A percentile compares a stretch with the other conserved stretches of the same genome.
These are phyloP conservation scores for Rosa multiflora DNA, from an alignment of 306 rosid species.

Conservation along the genomic window DNA sequence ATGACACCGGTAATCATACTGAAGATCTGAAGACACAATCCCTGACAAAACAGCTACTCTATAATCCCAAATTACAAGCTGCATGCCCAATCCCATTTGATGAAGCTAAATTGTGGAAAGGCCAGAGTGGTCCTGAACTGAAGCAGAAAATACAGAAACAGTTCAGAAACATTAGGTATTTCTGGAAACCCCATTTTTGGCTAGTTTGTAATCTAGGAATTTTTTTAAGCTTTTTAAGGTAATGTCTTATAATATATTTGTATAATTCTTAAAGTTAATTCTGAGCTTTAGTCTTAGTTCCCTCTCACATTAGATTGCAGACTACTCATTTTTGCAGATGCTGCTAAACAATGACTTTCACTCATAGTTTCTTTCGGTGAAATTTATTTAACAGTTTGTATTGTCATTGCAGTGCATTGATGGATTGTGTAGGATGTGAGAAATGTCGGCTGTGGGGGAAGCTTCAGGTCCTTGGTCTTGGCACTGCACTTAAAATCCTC, in stretches of 20 bases:
- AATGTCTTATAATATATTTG: background rate
- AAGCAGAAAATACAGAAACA: conserved; percentile 86
- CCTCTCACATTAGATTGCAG: background rate
- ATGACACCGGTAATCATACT: conserved; percentile 66
- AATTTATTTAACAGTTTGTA: background rate
- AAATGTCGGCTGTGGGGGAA: conserved; percentile 99
- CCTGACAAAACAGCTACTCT: conserved; percentile 70
- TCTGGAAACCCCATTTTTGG: conserved; percentile 14
- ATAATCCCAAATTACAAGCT: conserved; percentile 73
- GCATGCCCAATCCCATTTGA: conserved; percentile 99
- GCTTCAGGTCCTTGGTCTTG: conserved; percentile 99
- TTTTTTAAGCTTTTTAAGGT: background rate
- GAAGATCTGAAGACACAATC: conserved; percentile 89
- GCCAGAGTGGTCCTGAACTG: conserved; percentile 92
- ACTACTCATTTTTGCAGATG: background rate
- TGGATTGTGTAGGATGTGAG: conserved; percentile 99
- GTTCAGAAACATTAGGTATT: conserved; percentile 91
- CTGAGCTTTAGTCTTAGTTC: background rate
- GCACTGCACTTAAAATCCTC: conserved; percentile 92
- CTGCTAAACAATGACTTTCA: background rate
- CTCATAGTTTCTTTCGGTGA: background rate
- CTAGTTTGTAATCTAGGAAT: background rate
- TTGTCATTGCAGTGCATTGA: conserved; percentile 67
- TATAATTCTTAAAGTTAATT: background rate
- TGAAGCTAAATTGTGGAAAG: conserved; percentile 98